A percentile compares a stretch with the other conserved stretches of the same genome.
These are phyloP conservation scores for Epithele typhae DNA, from an alignment of 768 basidiomycete species.

Conservation along the genomic window DNA sequence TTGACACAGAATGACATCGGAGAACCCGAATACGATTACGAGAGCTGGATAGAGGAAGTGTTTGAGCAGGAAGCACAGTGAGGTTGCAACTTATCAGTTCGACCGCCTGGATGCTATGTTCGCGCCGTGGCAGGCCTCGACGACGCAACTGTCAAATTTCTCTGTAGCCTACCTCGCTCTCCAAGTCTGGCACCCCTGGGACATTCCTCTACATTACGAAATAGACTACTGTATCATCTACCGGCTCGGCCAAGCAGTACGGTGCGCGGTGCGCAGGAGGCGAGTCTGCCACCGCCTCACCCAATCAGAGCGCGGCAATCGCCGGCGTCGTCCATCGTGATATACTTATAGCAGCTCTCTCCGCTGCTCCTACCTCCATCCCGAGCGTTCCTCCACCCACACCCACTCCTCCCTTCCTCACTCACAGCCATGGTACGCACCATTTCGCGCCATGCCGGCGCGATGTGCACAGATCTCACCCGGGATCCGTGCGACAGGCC, in stretches of 20 bases:
- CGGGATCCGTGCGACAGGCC: conserved; percentile 41
- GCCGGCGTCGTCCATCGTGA: conserved; percentile 25
- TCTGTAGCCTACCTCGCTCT: conserved; percentile 2
- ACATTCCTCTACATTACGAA: conserved; percentile 3
- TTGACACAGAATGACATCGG: conserved; percentile 43
- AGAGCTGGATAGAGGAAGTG: conserved; percentile 76
- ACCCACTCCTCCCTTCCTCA: not conserved
- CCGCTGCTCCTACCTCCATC: conserved; percentile 8
- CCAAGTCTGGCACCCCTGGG: too few species aligned
- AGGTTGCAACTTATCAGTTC: too few species aligned
- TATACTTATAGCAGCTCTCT: conserved; percentile 20
- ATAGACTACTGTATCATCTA: conserved; percentile 16
- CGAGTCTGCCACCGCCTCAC: conserved; percentile 12
- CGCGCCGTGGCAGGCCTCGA: not conserved
- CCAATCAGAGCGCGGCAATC: conserved; percentile 24
- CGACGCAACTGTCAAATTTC: too few species aligned
- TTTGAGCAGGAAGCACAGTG: conserved; percentile 37
- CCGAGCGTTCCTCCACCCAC: conserved; percentile 9
- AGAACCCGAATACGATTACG: conserved; percentile 76
- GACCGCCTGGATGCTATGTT: too few species aligned
- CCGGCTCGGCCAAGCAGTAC: not conserved
- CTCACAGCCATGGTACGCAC: conserved; percentile 14
- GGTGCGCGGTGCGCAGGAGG: not conserved
- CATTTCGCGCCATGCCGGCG: not conserved
- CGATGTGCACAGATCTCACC: not conserved